phyloP scores from a whole-genome alignment of 2,329 filamentous ascomycete species.

The Fusarium solani-melongenae region DNA sequence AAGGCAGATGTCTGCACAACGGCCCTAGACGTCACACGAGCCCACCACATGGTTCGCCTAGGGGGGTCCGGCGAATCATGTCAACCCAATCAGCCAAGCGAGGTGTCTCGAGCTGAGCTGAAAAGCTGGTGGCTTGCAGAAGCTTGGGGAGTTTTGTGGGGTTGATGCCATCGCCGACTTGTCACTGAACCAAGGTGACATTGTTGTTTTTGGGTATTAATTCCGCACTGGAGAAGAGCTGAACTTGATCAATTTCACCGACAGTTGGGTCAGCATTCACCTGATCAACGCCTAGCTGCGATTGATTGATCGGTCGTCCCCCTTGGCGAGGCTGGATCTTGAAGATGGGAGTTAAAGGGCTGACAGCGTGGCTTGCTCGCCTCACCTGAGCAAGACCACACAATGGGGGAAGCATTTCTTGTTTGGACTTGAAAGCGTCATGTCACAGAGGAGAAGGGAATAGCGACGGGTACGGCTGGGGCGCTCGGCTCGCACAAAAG shows the following conservation, averaged over 20 bases:
- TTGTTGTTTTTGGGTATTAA: neutral
- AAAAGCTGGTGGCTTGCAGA: conserved; percentile 32
- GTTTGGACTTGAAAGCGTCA: neutral
- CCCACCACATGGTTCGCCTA: conserved; percentile 10
- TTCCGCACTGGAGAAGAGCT: conserved; percentile 17
- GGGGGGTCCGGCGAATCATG: neutral
- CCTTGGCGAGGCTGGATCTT: neutral
- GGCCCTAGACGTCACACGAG: conserved; percentile 22
- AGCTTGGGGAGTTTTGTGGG: conserved; percentile 30
- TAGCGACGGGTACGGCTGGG: neutral
- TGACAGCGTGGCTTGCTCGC: conserved; percentile 1
- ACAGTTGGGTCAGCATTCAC: neutral
- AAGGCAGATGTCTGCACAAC: conserved; percentile 1
- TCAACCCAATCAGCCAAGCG: conserved; percentile 15
- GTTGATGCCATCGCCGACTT: conserved; percentile 17
- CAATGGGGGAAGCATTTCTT: neutral
- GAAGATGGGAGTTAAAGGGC: neutral
- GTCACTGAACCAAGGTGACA: conserved; percentile 17
- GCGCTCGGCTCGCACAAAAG: conserved; percentile 2
- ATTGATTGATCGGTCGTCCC: neutral
- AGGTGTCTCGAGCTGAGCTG: conserved; percentile 34
- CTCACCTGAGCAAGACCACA: neutral
- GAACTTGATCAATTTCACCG: neutral
- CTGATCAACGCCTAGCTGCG: neutral
- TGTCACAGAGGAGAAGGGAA: neutral